These are phyloP conservation scores for Tremella fuciformis DNA, from an alignment of 768 basidiomycete species.

Conservation along the genomic window DNA sequence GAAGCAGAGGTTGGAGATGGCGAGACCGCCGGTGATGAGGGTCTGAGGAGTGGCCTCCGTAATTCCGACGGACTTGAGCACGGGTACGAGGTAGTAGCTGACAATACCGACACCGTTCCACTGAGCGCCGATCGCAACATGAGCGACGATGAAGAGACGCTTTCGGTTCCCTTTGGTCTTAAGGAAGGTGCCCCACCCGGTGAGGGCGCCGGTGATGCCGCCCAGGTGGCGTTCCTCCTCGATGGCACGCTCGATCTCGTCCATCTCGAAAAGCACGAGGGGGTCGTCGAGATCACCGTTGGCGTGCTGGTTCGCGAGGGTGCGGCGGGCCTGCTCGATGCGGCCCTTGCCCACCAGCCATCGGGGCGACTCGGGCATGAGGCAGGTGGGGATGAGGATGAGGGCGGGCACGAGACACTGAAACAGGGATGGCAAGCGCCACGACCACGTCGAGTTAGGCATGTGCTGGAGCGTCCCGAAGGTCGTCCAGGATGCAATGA, in stretches of 20 bases:
- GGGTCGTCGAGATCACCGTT: constrained; percentile 35
- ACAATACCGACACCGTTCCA: constrained; percentile 36
- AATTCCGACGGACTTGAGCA: constrained; percentile 39
- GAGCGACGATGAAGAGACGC: constrained; percentile 24
- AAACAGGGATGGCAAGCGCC: constrained; percentile 59
- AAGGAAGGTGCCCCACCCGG: constrained; percentile 29
- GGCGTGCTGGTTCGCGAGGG: constrained; percentile 37
- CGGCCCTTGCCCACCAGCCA: constrained; percentile 51
- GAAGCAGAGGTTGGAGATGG: constrained; percentile 11
- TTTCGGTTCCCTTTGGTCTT: constrained; percentile 27
- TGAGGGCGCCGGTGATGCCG: too few relatives aligned
- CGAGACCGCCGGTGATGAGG: constrained; percentile 53
- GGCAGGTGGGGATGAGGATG: constrained; percentile 34
- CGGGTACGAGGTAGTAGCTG: constrained; percentile 34
- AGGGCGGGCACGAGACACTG: constrained; percentile 40
- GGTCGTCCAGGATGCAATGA: too few relatives aligned
- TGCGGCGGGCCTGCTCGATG: constrained; percentile 50
- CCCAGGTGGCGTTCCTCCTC: constrained; percentile 30
- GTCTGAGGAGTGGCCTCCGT: constrained; percentile 36
- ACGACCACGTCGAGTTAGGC: constrained; percentile 55
- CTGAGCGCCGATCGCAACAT: constrained; percentile 27
- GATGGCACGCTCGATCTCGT: constrained; percentile 56
- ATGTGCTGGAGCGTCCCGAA: constrained; percentile 38
- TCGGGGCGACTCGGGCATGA: constrained; percentile 70
- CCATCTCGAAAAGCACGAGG: constrained; percentile 38